These are phyloP conservation scores for Oehlia diaphana DNA, from an alignment of 192 early-diverging fungal species.

Conservation along the genomic window DNA sequence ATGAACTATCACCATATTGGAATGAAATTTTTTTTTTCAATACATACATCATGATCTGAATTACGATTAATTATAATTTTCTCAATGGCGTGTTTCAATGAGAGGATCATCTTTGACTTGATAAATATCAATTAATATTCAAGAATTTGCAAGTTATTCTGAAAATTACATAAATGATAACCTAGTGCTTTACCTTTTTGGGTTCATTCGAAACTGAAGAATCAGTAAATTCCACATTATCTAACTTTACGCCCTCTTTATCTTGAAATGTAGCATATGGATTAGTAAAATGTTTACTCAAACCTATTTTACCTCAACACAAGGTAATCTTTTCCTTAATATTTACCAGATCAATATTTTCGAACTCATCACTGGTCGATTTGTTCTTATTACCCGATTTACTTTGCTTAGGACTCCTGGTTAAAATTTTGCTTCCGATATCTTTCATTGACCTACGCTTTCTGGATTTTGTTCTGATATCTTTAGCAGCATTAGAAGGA, in stretches of 20 bases:
- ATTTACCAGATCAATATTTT: conserved; percentile 11
- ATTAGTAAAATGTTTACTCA: neutral
- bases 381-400: too few species aligned
- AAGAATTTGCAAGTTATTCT: conserved; percentile 18
- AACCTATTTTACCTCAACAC: neutral
- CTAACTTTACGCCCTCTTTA: neutral
- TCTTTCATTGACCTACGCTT: conserved; percentile 15
- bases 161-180: conserved; percentile 23
- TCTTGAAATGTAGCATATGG: conserved; percentile 15
- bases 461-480: neutral
- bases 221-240: neutral
- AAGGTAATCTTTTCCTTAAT: conserved; percentile 12
- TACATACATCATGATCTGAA: conserved; percentile 20
- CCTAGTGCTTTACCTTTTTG: conserved; percentile 16
- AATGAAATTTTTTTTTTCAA: conserved; percentile 13
- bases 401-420: too few species aligned
- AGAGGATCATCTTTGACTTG: conserved; percentile 6
- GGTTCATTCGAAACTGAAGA: conserved; percentile 17
- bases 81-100: conserved; percentile 14
- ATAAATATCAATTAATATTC: conserved; percentile 20
- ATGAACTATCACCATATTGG: neutral
- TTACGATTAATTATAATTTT: conserved; percentile 9
- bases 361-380: conserved; percentile 20
- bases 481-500: neutral
- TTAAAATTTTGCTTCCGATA: conserved; percentile 14